Evolutionary conservation across 2,329 filamentous ascomycete genomes (phyloP).

Genomic region (Aspergillus eucalypticola): DNA sequence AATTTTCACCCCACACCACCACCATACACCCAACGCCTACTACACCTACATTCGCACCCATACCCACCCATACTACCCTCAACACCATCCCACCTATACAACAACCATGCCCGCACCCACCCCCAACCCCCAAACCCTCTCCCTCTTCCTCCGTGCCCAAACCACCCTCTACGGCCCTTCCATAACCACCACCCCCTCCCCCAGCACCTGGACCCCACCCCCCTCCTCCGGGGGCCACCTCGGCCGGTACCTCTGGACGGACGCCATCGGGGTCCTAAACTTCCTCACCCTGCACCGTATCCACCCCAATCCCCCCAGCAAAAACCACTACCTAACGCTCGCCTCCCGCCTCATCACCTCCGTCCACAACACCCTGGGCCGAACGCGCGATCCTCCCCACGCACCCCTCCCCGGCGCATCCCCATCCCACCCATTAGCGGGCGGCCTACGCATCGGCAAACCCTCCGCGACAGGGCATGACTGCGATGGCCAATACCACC

Average conservation of each 20-base stretch:
- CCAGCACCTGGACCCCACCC: slow-evolving; percentile 50
- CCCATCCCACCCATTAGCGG: slow-evolving; percentile 53
- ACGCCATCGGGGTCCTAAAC: slow-evolving; percentile 62
- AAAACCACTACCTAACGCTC: slow-evolving; percentile 49
- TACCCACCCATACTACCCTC: background rate
- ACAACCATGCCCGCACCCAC: background rate
- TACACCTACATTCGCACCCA: background rate
- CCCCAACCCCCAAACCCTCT: slow-evolving; percentile 9
- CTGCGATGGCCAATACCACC: slow-evolving; percentile 62
- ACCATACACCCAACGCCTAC: background rate
- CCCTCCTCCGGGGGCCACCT: slow-evolving; percentile 55
- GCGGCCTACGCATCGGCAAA: slow-evolving; percentile 62
- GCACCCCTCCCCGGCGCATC: slow-evolving; percentile 54
- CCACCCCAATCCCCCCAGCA: slow-evolving; percentile 16
- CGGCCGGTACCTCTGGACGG: slow-evolving; percentile 64
- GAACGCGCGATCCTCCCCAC: slow-evolving; percentile 50
- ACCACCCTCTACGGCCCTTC: slow-evolving; percentile 42
- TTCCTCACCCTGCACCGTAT: slow-evolving; percentile 57
- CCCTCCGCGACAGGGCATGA: slow-evolving; percentile 51
- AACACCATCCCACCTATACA: background rate
- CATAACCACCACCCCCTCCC: slow-evolving; percentile 34
- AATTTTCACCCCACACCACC: no score
- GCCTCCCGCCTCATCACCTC: slow-evolving; percentile 52
- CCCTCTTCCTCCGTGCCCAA: slow-evolving; percentile 40
- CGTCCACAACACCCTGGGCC: slow-evolving; percentile 57